Conservation (phyloP, 495 filamentous ascomycete species). For the Evernia prunastri region DNA sequence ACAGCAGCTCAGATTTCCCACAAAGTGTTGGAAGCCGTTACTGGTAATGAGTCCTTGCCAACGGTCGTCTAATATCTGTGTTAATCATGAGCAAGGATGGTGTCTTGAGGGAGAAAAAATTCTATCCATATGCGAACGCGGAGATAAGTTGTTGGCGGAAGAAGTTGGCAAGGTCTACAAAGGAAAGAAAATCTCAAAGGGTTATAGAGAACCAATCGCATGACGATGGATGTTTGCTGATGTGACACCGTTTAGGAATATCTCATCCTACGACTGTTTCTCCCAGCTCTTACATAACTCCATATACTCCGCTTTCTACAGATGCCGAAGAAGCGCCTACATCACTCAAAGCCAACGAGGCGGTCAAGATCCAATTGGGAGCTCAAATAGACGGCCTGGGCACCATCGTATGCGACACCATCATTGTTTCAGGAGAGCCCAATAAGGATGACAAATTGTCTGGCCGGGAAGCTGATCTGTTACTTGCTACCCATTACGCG, state of each 20-base stretch:
- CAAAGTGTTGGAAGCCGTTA: slow-evolving; percentile 83
- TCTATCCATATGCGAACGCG: slow-evolving; percentile 84
- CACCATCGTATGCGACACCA: slow-evolving; percentile 90
- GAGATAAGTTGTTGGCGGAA: slow-evolving; percentile 89
- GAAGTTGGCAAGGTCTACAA: slow-evolving; percentile 95
- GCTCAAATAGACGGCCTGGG: slow-evolving; percentile 98
- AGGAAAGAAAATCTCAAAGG: slow-evolving; percentile 93
- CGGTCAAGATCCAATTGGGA: slow-evolving; percentile 93
- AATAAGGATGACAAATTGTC: slow-evolving; percentile 51
- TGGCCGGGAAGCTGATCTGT: slow-evolving; percentile 74
- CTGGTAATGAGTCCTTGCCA: slow-evolving; percentile 36
- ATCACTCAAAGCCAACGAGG: slow-evolving; percentile 72
- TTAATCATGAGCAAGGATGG: slow-evolving; percentile 48
- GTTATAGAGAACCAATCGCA: slow-evolving; percentile 34
- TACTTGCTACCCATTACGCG: slow-evolving; percentile 87
- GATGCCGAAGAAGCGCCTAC: slow-evolving; percentile 77
- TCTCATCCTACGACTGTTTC: slow-evolving; percentile 94
- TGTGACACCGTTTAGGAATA: slow-evolving; percentile 52
- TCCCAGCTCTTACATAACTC: slow-evolving; percentile 87
- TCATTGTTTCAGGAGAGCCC: slow-evolving; percentile 60
- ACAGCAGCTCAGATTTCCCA: slow-evolving; percentile 89
- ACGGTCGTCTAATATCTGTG: background rate
- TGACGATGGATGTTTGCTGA: background rate
- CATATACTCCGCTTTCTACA: slow-evolving; percentile 84
- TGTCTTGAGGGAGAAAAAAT: slow-evolving; percentile 86